phyloP scores from a whole-genome alignment of 2,329 filamentous ascomycete genomes.

The Ilyonectria robusta region DNA sequence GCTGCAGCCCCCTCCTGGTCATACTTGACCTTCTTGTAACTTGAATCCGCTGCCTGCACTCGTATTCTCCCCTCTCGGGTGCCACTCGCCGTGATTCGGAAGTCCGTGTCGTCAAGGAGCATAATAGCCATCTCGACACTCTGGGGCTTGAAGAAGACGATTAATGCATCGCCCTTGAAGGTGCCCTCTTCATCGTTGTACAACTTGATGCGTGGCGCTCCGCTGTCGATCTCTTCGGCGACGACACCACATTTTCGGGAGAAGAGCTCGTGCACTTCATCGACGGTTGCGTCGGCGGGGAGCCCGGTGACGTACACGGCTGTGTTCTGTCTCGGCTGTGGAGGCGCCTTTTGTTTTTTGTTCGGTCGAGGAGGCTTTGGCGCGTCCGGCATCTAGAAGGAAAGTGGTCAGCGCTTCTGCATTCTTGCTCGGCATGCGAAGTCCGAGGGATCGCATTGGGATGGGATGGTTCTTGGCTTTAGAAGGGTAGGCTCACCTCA shows the following conservation, averaged over 20 bases:
- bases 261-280: conserved; percentile 88
- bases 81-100: conserved; percentile 73
- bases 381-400: conserved; percentile 43
- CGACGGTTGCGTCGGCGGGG: conserved; percentile 81
- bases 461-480: background rate
- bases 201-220: conserved; percentile 90
- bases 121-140: conserved; percentile 90
- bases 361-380: conserved; percentile 57
- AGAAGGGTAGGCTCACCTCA: conserved; percentile 57
- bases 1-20: conserved; percentile 55
- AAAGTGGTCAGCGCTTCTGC: conserved; percentile 27
- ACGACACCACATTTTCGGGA: conserved; percentile 89
- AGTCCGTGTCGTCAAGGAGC: conserved; percentile 85
- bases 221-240: conserved; percentile 92
- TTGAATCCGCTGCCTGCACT: conserved; percentile 88
- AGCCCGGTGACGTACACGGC: conserved; percentile 94
- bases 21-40: conserved; percentile 91
- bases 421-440: background rate
- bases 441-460: background rate
- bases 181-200: conserved; percentile 85
- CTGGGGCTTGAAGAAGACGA: conserved; percentile 96
- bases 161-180: conserved; percentile 93
- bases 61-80: conserved; percentile 76
- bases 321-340: conserved; percentile 79
- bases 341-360: conserved; percentile 64